Evolutionary conservation across 2,329 filamentous ascomycete species (phyloP), one percentile per base, ranked within the genome.

Genomic region (Phialophora chinensis): DNA sequence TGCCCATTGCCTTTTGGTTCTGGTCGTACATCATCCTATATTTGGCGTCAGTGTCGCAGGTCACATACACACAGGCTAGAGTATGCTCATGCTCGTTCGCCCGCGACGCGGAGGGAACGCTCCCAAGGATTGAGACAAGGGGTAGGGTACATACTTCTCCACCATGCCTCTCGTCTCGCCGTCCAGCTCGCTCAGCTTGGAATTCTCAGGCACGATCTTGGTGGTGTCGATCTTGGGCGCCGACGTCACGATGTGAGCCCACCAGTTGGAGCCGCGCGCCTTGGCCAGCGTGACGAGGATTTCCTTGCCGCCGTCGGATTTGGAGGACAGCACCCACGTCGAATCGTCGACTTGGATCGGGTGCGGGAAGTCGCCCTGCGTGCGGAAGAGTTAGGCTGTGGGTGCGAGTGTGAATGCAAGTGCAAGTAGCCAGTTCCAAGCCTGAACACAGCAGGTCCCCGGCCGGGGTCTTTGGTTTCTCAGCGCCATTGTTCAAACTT

Each of bases 181-280:
- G 76, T 98, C 94, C 72, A 99, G 83, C 78, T 99, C 95, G 65
- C 91, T 89, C 75, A 99, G 84, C 79, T 93, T 96, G 77, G 90
- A 93, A 77, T 90, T 93, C 81, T 98, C 95, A 25, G 95, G 95
- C 77, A 89, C 87, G 80, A 99, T 98, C 84, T 97, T 97, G 74
- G 90, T 89, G 42, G 96, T 92, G 81, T 99, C 95, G 79, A 99
- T 96, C 80, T 90, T 91, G 70, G 95, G 95, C 3, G 93, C 94
- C 6, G 83, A 81, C 7, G 90, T 96, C 42, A 98, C 86, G 47
- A 98, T 92, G 80, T 98, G 93, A 35, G 92, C 82, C 95, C 95
- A 99, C 95, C 95, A 99, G 81, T 97, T 91, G 88, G 96, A 91
- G 85, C 97, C 95, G 84, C 97, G 97, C 72, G 87, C 81, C 81